phyloP scores from a whole-genome alignment of 2,329 filamentous ascomycete species.

The Alternaria longipes region DNA sequence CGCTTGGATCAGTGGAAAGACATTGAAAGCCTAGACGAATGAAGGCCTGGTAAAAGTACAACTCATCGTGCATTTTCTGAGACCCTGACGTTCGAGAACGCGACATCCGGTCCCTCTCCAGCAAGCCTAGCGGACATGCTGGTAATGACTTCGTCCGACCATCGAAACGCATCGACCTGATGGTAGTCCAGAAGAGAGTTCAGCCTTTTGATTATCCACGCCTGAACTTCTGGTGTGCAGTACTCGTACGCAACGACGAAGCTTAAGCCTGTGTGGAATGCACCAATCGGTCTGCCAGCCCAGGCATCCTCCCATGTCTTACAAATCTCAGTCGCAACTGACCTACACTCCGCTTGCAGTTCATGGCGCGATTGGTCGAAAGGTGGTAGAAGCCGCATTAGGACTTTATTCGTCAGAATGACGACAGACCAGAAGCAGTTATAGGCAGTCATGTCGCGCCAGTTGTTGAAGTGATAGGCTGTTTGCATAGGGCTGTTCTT shows the following conservation, averaged over 20 bases:
- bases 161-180: constrained; percentile 38
- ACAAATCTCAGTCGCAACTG: constrained; percentile 42
- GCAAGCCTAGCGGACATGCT: constrained; percentile 40
- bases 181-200: constrained; percentile 43
- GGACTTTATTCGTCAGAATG: constrained; percentile 42
- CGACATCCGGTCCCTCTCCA: constrained; percentile 37
- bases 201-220: constrained; percentile 39
- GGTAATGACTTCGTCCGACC: constrained; percentile 37
- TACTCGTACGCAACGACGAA: constrained; percentile 48
- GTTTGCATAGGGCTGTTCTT: constrained; percentile 30
- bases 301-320: constrained; percentile 50
- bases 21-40: not conserved
- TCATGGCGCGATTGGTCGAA: constrained; percentile 30
- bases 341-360: constrained; percentile 40
- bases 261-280: constrained; percentile 43
- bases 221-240: constrained; percentile 33
- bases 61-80: constrained; percentile 19
- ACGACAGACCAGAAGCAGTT: constrained; percentile 45
- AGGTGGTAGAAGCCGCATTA: constrained; percentile 40
- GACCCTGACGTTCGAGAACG: constrained; percentile 29
- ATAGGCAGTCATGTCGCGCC: constrained; percentile 44
- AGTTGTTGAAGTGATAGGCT: constrained; percentile 42
- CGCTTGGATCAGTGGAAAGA: not conserved
- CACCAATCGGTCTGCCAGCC: constrained; percentile 44
- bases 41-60: not conserved